Percentiles rank a stretch among this genome's conserved stretches.
phyloP scores from a whole-genome alignment of 768 basidiomycete genomes.

The Boletus insuetus region DNA sequence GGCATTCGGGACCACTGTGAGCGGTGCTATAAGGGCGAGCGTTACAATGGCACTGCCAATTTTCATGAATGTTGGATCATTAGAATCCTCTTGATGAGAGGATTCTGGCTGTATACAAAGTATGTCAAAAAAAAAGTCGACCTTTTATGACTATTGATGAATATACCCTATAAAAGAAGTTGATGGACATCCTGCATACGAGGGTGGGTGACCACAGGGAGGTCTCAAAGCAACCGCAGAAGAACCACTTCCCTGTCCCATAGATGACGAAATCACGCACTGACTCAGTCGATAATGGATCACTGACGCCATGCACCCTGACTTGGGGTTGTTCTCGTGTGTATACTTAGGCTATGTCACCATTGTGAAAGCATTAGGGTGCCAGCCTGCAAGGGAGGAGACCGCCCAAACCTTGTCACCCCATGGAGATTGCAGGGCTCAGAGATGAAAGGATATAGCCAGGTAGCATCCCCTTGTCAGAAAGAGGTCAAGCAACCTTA shows the following conservation, averaged over 20 bases:
- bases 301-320: constrained; percentile 11
- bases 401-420: constrained; percentile 9
- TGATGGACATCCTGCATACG: no score
- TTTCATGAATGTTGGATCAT: no score
- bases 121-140: no score
- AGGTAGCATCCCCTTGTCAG: constrained; percentile 1
- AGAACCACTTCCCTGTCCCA: neutral
- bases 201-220: constrained; percentile 20
- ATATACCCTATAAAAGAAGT: no score
- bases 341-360: neutral
- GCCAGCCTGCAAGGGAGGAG: constrained; percentile 14
- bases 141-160: no score
- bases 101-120: no score
- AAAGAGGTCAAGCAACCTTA: neutral
- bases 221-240: constrained; percentile 27
- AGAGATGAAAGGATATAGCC: constrained; percentile 25
- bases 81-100: no score
- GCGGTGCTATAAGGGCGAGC: no score
- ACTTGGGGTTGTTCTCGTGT: constrained; percentile 7
- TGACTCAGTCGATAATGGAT: neutral
- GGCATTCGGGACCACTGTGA: no score
- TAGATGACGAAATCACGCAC: constrained; percentile 10
- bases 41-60: no score
- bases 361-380: constrained; percentile 15
- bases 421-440: constrained; percentile 16